These are phyloP conservation scores for Aspergillus thermomutatus DNA, from an alignment of 2,329 filamentous ascomycete species.

Conservation along the genomic window DNA sequence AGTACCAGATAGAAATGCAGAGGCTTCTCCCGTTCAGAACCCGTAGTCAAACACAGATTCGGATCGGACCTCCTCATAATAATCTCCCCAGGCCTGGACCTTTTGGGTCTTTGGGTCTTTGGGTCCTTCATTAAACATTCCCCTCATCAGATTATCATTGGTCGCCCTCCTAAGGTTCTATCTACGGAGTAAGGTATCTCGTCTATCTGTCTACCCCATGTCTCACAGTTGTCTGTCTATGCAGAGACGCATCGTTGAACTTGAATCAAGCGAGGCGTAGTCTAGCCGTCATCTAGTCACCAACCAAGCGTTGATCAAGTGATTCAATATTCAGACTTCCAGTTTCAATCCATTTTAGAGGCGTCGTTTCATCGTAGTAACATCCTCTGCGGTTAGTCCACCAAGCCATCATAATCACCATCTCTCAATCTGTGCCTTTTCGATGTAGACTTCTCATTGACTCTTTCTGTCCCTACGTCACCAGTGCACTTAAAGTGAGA, in stretches of 20 bases:
- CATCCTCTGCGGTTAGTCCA: not conserved
- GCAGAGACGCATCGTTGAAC: not conserved
- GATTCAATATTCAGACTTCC: not conserved
- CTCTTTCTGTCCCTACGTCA: not conserved
- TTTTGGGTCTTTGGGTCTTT: not conserved
- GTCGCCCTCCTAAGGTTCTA: not conserved
- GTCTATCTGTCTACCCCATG: not conserved
- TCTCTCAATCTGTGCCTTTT: not conserved
- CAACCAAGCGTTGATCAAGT: not conserved
- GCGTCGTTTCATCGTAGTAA: no score
- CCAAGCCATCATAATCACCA: not conserved
- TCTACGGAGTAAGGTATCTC: not conserved
- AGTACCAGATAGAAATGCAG: no score
- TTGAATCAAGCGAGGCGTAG: no score
- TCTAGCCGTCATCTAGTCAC: not conserved
- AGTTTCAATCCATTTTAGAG: not conserved
- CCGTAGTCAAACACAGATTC: not conserved
- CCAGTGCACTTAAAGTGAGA: not conserved
- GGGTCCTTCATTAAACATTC: not conserved
- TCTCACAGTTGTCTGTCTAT: not conserved
- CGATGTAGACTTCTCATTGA: not conserved
- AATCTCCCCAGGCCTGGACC: not conserved
- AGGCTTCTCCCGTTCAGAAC: no score
- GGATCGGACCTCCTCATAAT: not conserved
- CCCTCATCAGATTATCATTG: not conserved